Percentiles rank a stretch among this genome's conserved stretches.
Evolutionary conservation across 306 rosid genomes (phyloP).

Genomic region (Spatholobus suberectus): DNA sequence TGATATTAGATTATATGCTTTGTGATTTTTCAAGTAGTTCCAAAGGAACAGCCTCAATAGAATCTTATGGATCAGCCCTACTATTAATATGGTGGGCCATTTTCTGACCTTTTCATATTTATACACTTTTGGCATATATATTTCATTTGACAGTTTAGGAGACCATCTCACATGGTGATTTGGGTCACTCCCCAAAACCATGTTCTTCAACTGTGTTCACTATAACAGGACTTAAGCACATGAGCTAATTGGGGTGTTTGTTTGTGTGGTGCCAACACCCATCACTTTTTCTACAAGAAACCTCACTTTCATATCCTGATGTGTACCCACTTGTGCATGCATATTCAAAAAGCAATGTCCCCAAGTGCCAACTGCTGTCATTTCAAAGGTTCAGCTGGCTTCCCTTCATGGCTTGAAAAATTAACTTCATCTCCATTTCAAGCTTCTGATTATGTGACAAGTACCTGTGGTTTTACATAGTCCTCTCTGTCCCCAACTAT

Average conservation of each 20-base stretch:
- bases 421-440: constrained; percentile 47
- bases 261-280: constrained; percentile 24
- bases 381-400: constrained; percentile 32
- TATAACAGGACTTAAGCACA: constrained; percentile 51
- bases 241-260: constrained; percentile 31
- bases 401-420: constrained; percentile 41
- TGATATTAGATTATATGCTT: constrained; percentile 22
- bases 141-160: background rate
- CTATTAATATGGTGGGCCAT: constrained; percentile 53
- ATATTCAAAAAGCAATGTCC: constrained; percentile 18
- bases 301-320: constrained; percentile 34
- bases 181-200: constrained; percentile 57
- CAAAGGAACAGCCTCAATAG: constrained; percentile 68
- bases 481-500: constrained; percentile 1
- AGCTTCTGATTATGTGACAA: constrained; percentile 48
- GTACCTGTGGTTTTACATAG: constrained; percentile 25
- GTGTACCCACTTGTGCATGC: constrained; percentile 30
- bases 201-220: constrained; percentile 47
- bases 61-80: constrained; percentile 57
- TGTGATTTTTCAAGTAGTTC: constrained; percentile 45
- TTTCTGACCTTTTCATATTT: constrained; percentile 9
- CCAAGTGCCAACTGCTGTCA: constrained; percentile 40
- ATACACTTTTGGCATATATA: background rate
- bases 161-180: constrained; percentile 35
- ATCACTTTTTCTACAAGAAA: constrained; percentile 16